Conservation (phyloP, 306 rosid species). For the Inga laurina region DNA sequence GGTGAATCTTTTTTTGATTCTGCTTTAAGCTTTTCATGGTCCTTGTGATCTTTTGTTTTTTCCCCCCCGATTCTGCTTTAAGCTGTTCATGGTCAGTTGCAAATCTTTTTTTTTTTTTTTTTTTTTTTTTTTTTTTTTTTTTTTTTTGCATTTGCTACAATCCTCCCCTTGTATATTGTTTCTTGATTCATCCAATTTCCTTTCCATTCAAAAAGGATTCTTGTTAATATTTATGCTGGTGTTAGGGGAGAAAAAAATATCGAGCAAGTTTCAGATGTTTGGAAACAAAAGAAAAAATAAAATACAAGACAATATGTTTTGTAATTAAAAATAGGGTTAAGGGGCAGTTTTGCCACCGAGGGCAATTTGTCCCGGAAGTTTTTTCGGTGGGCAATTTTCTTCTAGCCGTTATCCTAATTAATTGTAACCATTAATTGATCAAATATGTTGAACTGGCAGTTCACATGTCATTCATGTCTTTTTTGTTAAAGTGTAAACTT, state of each 20-base stretch:
- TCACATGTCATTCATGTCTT: too few species aligned
- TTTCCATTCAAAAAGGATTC: neutral
- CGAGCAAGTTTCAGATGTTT: neutral
- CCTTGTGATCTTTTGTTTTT: neutral
- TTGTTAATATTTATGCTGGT: too few species aligned
- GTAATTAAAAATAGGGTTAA: too few species aligned
- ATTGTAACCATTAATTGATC: too few species aligned
- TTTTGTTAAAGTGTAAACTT: too few species aligned
- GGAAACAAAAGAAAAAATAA: neutral
- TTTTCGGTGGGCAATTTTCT: too few species aligned
- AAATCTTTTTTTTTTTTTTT: neutral
- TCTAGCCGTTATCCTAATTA: fast-evolving
- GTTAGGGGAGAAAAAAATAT: too few species aligned
- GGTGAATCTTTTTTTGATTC: too few species aligned
- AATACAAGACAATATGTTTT: neutral
- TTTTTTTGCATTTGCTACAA: neutral
- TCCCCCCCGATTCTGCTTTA: too few species aligned
- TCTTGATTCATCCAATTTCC: neutral
- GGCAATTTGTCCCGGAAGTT: too few species aligned
- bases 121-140: neutral
- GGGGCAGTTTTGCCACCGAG: too few species aligned
- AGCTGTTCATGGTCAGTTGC: neutral
- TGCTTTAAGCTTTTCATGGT: neutral
- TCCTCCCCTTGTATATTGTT: neutral
- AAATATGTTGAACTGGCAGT: too few species aligned